Base-by-base conservation (phyloP, 2,329 filamentous ascomycete genomes). In the Arthrobotrys sphaeroides region DNA sequence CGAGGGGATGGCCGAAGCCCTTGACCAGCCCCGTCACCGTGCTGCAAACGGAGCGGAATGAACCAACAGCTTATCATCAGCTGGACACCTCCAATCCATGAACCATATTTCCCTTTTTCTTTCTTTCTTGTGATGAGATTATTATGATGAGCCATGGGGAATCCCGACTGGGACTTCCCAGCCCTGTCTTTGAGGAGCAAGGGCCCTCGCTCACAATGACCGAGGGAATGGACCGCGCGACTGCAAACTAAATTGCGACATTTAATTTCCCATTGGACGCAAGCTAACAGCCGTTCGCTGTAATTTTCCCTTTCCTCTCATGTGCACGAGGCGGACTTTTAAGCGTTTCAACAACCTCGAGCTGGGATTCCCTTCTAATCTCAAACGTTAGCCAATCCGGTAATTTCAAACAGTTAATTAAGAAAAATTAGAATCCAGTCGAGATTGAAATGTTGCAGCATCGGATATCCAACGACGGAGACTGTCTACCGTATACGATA, bases 181-280 rank as follows among this genome's bases (percentile, higher is more conserved):
- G 59, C 59, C 59, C 59, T 72, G 67, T 51, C n/a, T 31, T 51
- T 36, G 18, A 22, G 31, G 10, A 65, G 57, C 72, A 65, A 69
- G 72, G 72, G 57, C 55, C 24, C 61, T 60, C 42, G 45, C 49
- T 57, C 28, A 42, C 57, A 51, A 55, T 51, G 55, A 59, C 64
- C 72, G 47, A 68, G 62, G 40, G 47, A 57, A 57, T 67, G 61
- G 66, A 49, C 18, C 16, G 7, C 24, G 36, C 24, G 38, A 47
- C 33, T 66, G 45, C 24, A 57, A 65, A 74, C 24, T 24, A 69
- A 69, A 75, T 75, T 75, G 72, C 72, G 72, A 75, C 72, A 75
- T 75, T 75, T 75, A 75, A 75, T 75, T 75, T 75, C 72, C 72
- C 72, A 75, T 75, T 75, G 64, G 72, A 59, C 38, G 36, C 47